Evolutionary conservation across 441 rosid genomes (phyloP).

Genomic region (Sinapis alba): DNA sequence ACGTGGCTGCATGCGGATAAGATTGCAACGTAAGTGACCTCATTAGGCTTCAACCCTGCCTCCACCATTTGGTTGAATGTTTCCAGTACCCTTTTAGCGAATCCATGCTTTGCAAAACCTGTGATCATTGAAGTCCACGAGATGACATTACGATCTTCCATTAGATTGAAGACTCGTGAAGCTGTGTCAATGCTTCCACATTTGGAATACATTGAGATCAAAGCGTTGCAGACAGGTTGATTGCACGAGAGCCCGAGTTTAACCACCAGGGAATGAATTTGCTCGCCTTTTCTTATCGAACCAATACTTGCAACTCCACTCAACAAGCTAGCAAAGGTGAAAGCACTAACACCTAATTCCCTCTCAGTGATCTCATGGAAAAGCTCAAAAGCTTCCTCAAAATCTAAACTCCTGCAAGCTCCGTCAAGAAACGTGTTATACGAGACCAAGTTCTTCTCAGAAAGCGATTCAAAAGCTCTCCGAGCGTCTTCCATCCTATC

Average conservation of each 20-base stretch:
- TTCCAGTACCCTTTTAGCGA: slow-evolving; percentile 51
- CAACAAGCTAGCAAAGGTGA: slow-evolving; percentile 63
- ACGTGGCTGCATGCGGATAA: slow-evolving; percentile 70
- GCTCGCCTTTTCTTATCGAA: slow-evolving; percentile 64
- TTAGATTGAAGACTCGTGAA: slow-evolving; percentile 49
- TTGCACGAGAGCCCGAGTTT: slow-evolving; percentile 55
- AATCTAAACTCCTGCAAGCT: slow-evolving; percentile 48
- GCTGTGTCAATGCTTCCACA: slow-evolving; percentile 63
- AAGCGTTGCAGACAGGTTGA: slow-evolving; percentile 51
- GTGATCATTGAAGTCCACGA: slow-evolving; percentile 75
- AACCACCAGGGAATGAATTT: slow-evolving; percentile 57
- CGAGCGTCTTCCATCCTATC: slow-evolving; percentile 64
- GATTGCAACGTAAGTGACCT: slow-evolving; percentile 58
- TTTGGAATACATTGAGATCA: slow-evolving; percentile 69
- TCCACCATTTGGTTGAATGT: slow-evolving; percentile 50
- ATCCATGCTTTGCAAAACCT: slow-evolving; percentile 71
- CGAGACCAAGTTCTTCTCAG: slow-evolving; percentile 61
- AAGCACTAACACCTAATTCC: slow-evolving; percentile 49
- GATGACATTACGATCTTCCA: slow-evolving; percentile 54
- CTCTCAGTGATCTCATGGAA: slow-evolving; percentile 45
- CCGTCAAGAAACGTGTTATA: slow-evolving; percentile 59
- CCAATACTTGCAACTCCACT: slow-evolving; percentile 67
- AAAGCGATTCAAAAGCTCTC: slow-evolving; percentile 61
- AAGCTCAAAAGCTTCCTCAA: slow-evolving; percentile 49
- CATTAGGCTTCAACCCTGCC: slow-evolving; percentile 52